Evolutionary conservation across 1,284 basidiomycete species (phyloP), one percentile per base, ranked within the genome.

Genomic region (Megacollybia platyphylla): DNA sequence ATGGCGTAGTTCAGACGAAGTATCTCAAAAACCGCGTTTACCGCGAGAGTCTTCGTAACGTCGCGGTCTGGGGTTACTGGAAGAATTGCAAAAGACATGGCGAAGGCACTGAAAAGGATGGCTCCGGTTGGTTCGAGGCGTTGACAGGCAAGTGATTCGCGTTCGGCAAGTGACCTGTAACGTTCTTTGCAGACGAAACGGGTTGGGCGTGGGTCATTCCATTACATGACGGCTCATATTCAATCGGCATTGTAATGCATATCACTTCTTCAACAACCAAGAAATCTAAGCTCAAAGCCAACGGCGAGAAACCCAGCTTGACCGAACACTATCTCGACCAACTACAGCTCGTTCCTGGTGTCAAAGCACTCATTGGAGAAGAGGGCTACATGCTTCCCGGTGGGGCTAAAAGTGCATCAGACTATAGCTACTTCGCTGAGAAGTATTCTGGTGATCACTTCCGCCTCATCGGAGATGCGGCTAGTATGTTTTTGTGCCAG

Each of bases 1-100:
- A 70, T 1, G 82, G 82, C 1, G 52, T 86, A 41, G 61, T 86
- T 56, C 82, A 76, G 5, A 74, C 71, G 9, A 70, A 65, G 34
- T 82, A 84, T 51, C 57, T 84, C 27, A 79, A 77, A 53, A 81
- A 80, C 52, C 64, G 84, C 32, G 71, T 66, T 44, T 79, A 75
- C 56, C 85, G 82, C 47, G 64, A 70, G 29, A 74, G 77, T 2
- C 55, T 87, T 41, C 78, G 72, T 52, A 87, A 87, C 52, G 67
- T 85, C 17, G 84, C 84, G 0, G 66, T 79, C 8, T 87, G 83
- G 83, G 83, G 75, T 1, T 87, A 87, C 52, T 87, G 81, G 81
- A 63, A 52, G 24, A 64, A 65, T 26, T 67, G 68, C 0, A 66
- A 60, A 9, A 64, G 60, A 35, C 85, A 85, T 52, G 79, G 73